Conservation (phyloP, 768 basidiomycete species). For the Coprinellus aureogranulatus region DNA sequence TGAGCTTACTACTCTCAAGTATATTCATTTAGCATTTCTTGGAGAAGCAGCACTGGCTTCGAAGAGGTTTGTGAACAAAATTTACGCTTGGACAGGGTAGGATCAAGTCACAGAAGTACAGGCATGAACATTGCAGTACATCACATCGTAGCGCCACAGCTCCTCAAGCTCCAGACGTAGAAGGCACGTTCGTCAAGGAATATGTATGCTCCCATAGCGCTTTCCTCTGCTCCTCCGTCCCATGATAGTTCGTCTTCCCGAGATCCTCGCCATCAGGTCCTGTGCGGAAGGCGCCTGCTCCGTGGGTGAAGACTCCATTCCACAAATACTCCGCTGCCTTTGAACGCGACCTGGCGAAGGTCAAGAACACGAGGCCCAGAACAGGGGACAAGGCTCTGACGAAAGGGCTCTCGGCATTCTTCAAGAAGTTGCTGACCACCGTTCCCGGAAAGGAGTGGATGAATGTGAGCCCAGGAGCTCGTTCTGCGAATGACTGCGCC, state of each 20-base stretch:
- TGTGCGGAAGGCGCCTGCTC: slow-evolving; percentile 29
- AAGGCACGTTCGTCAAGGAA: too few relatives aligned
- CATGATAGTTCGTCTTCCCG: slow-evolving; percentile 33
- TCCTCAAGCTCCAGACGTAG: too few relatives aligned
- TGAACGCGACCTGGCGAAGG: slow-evolving; percentile 12
- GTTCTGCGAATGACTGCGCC: slow-evolving; percentile 30
- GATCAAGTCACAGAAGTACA: too few relatives aligned
- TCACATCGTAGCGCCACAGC: too few relatives aligned
- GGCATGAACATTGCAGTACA: too few relatives aligned
- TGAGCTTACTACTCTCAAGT: too few relatives aligned
- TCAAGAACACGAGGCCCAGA: slow-evolving; percentile 21
- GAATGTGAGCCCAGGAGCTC: slow-evolving; percentile 32
- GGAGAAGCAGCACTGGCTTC: too few relatives aligned
- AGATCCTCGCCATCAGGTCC: slow-evolving; percentile 36
- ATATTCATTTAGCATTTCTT: too few relatives aligned
- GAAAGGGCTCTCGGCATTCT: slow-evolving; percentile 23
- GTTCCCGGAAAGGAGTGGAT: slow-evolving; percentile 36
- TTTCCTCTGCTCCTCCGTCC: slow-evolving; percentile 33
- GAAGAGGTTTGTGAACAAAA: too few relatives aligned
- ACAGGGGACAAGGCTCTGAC: slow-evolving; percentile 21
- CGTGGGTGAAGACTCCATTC: slow-evolving; percentile 26
- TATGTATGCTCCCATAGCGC: slow-evolving; percentile 39
- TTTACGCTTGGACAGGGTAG: too few relatives aligned
- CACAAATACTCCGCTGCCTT: slow-evolving; percentile 41
- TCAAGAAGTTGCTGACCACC: slow-evolving; percentile 33